Conservation (phyloP, 495 filamentous ascomycete genomes). For the Aeminium ludgeri region DNA sequence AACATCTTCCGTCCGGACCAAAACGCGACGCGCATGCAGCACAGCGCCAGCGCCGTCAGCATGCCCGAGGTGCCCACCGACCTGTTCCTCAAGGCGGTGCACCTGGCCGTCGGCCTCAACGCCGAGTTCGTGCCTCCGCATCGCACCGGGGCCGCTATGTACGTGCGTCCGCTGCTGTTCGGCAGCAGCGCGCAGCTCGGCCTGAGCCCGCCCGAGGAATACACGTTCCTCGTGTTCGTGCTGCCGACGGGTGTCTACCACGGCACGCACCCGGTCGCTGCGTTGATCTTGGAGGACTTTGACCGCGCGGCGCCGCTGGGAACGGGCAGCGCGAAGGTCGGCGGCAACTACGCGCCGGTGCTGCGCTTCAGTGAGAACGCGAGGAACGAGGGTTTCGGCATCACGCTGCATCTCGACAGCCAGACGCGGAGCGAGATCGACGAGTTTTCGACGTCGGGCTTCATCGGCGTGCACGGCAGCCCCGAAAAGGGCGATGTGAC, state of each 20-base stretch:
- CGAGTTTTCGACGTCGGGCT: constrained; percentile 33
- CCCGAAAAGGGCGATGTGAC: constrained; percentile 13
- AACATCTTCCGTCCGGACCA: constrained; percentile 26
- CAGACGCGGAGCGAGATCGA: constrained; percentile 28
- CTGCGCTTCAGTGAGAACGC: constrained; percentile 28
- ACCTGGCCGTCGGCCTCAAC: constrained; percentile 27
- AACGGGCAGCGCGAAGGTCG: constrained; percentile 38
- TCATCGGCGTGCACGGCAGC: constrained; percentile 27
- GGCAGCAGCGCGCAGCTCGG: constrained; percentile 24
- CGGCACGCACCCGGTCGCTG: constrained; percentile 24
- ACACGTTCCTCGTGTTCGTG: constrained; percentile 29
- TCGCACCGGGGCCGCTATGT: constrained; percentile 25
- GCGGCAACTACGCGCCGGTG: constrained; percentile 45
- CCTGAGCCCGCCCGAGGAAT: constrained; percentile 23
- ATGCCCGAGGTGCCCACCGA: constrained; percentile 27
- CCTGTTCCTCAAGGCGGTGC: constrained; percentile 25
- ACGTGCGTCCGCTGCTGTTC: constrained; percentile 31
- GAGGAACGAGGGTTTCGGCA: constrained; percentile 26
- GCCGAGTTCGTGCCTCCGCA: constrained; percentile 31
- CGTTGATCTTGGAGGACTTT: constrained; percentile 38
- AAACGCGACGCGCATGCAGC: constrained; percentile 25
- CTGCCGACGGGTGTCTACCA: constrained; percentile 27
- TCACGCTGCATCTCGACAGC: constrained; percentile 35
- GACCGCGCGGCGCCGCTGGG: constrained; percentile 39
- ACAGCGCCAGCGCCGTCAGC: constrained; percentile 22